A percentile compares a stretch with the other conserved stretches of the same genome.
These are phyloP conservation scores for Pythium dissotocum DNA, from an alignment of 352 stramenopile genomes.

Conservation along the genomic window DNA sequence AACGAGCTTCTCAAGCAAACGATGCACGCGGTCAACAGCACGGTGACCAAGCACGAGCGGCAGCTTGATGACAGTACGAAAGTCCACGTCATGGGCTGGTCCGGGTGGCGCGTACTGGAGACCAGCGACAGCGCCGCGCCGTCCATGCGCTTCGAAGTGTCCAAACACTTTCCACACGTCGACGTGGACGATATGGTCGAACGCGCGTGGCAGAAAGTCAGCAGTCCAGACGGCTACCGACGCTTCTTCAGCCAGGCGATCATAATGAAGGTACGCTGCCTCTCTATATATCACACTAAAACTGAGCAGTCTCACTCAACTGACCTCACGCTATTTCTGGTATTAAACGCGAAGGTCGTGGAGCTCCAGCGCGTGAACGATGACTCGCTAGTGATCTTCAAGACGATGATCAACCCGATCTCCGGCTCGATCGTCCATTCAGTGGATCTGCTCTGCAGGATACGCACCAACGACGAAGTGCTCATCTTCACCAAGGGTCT, in stretches of 20 bases:
- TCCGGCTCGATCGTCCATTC: slow-evolving; percentile 35
- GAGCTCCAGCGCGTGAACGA: slow-evolving; percentile 40
- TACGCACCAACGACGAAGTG: slow-evolving; percentile 28
- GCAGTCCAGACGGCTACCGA: slow-evolving; percentile 27
- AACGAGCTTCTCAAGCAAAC: slow-evolving; percentile 9
- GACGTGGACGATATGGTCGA: slow-evolving; percentile 37
- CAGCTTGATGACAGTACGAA: slow-evolving; percentile 35
- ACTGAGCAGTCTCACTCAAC: background rate
- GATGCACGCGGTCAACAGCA: slow-evolving; percentile 32
- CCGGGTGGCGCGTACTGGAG: slow-evolving; percentile 46
- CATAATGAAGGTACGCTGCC: slow-evolving; percentile 27
- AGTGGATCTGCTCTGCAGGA: slow-evolving; percentile 36
- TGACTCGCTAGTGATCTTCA: slow-evolving; percentile 39
- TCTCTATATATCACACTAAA: background rate
- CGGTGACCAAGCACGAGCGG: slow-evolving; percentile 25
- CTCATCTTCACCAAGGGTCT: slow-evolving; percentile 40
- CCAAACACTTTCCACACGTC: slow-evolving; percentile 31
- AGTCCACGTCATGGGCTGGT: slow-evolving; percentile 52
- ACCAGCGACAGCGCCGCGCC: slow-evolving; percentile 7
- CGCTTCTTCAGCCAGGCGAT: slow-evolving; percentile 35
- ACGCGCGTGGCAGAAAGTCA: slow-evolving; percentile 34
- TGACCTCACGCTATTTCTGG: background rate
- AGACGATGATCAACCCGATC: slow-evolving; percentile 40
- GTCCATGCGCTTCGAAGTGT: background rate
- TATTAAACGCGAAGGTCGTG: slow-evolving; percentile 21